phyloP scores from a whole-genome alignment of 1,284 basidiomycete species.

The Marasmius tenuissimus region DNA sequence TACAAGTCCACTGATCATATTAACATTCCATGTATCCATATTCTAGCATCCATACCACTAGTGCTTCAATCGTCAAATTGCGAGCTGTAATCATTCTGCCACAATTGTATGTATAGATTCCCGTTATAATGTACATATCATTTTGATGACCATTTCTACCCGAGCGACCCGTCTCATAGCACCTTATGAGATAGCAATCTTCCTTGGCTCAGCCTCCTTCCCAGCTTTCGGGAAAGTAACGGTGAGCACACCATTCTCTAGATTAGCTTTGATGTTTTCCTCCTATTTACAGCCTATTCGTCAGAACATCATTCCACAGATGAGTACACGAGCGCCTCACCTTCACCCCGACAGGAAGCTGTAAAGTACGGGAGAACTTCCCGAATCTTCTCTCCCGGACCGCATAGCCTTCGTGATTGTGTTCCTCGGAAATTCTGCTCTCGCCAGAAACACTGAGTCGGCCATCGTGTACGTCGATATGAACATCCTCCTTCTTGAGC shows the following conservation, averaged over 20 bases:
- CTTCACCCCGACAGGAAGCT: constrained; percentile 16
- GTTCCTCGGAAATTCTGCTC: constrained; percentile 9
- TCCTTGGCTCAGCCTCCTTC: neutral
- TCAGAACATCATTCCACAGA: too few relatives aligned
- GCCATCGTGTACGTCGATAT: constrained; percentile 14
- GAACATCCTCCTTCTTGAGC: constrained; percentile 12
- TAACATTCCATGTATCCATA: too few relatives aligned
- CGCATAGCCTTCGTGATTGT: constrained; percentile 14
- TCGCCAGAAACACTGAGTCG: constrained; percentile 14
- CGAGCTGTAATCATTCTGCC: too few relatives aligned
- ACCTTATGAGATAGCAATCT: neutral
- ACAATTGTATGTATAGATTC: neutral
- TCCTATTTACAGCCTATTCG: neutral
- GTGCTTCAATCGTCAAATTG: too few relatives aligned
- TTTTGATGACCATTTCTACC: neutral
- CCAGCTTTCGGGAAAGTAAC: neutral
- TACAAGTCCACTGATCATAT: too few relatives aligned
- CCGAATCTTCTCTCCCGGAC: constrained; percentile 17
- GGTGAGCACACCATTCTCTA: neutral
- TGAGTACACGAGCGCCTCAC: neutral
- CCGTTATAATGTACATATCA: neutral
- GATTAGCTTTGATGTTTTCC: neutral
- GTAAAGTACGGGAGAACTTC: constrained; percentile 15
- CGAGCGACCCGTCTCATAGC: neutral
- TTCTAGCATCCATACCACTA: too few relatives aligned